These are phyloP conservation scores for Cucurbita moschata DNA, from an alignment of 306 rosid species.

Conservation along the genomic window DNA sequence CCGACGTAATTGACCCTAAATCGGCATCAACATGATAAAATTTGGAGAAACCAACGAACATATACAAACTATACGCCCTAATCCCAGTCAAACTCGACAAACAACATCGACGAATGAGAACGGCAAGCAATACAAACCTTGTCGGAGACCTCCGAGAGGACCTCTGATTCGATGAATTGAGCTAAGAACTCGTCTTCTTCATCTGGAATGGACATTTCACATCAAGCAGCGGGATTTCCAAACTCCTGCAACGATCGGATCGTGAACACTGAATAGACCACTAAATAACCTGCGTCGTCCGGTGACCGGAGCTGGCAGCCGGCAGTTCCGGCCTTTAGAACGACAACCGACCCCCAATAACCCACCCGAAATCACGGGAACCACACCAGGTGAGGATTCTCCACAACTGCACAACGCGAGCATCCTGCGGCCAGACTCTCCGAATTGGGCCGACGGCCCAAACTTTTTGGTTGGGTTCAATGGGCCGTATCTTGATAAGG, in stretches of 20 bases:
- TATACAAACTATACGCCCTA: not conserved
- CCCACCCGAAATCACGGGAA: not conserved
- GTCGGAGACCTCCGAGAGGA: slow-evolving; percentile 61
- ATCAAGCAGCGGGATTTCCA: not conserved
- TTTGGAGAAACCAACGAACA: not conserved
- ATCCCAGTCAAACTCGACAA: not conserved
- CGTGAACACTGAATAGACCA: not conserved
- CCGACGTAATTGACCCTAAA: not conserved
- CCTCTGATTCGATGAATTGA: slow-evolving; percentile 67
- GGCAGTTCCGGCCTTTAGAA: slow-evolving; percentile 6
- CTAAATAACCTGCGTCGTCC: not conserved
- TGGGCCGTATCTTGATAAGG: not conserved
- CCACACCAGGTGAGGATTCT: not conserved
- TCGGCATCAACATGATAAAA: not conserved
- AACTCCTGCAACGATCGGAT: not conserved
- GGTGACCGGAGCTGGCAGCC: slow-evolving; percentile 4
- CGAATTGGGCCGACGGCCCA: not conserved
- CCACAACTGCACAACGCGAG: not conserved
- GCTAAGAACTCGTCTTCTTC: slow-evolving; percentile 77
- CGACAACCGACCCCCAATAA: not conserved
- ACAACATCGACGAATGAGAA: not conserved
- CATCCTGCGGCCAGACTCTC: not conserved
- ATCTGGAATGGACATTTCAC: slow-evolving; percentile 39
- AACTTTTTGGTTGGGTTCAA: not conserved
- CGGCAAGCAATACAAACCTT: slow-evolving; percentile 21